phyloP scores from a whole-genome alignment of 1,284 basidiomycete genomes.

The Takashimella koratensis region DNA sequence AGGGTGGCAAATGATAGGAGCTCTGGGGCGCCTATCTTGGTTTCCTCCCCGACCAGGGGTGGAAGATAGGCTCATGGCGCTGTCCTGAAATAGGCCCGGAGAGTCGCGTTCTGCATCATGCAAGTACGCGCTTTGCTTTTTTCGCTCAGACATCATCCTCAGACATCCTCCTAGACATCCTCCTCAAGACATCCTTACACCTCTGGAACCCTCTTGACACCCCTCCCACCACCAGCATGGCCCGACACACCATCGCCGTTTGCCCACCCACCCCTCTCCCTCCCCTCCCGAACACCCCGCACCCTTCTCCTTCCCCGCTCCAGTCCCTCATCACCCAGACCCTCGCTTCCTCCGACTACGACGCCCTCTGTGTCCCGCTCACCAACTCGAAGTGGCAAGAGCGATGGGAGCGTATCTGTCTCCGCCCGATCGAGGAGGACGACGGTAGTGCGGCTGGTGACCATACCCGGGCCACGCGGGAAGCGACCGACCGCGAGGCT shows the following conservation, averaged over 20 bases:
- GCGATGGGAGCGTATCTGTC: constrained; percentile 85
- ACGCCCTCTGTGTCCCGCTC: constrained; percentile 70
- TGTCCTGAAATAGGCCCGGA: no score
- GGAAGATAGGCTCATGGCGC: no score
- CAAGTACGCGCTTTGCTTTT: no score
- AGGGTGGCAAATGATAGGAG: no score
- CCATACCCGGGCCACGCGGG: constrained; percentile 25
- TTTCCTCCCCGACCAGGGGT: no score
- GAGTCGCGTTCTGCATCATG: no score
- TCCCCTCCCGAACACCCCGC: constrained; percentile 29
- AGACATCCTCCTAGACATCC: no score
- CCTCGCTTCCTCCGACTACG: constrained; percentile 51
- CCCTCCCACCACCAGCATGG: constrained; percentile 13
- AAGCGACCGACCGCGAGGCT: constrained; percentile 65
- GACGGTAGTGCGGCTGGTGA: constrained; percentile 41
- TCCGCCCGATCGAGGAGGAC: constrained; percentile 53
- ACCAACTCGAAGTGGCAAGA: constrained; percentile 82
- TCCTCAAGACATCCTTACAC: neutral
- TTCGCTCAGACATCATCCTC: no score
- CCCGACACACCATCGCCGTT: constrained; percentile 33
- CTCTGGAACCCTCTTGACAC: neutral
- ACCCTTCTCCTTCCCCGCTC: constrained; percentile 37
- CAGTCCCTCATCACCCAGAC: constrained; percentile 35
- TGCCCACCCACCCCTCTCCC: constrained; percentile 30
- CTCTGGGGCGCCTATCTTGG: no score